These are phyloP conservation scores for Borealophlyctis nickersoniae DNA, from an alignment of 192 early-diverging fungal genomes.

Conservation along the genomic window DNA sequence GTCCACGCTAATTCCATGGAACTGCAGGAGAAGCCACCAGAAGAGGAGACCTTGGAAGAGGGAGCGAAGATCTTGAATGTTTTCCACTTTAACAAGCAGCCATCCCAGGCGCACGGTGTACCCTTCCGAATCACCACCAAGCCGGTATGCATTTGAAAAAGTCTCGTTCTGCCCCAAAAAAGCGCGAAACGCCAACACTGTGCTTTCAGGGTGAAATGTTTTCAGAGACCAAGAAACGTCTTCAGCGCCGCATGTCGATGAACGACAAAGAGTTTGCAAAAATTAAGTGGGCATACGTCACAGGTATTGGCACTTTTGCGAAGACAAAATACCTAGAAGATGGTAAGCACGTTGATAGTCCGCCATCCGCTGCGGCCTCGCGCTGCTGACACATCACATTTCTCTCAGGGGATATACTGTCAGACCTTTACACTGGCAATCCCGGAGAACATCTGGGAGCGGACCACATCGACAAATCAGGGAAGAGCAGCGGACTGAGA, in stretches of 20 bases:
- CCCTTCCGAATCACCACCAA: constrained; percentile 58
- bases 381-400: background rate
- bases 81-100: constrained; percentile 75
- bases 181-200: no score
- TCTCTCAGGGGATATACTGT: constrained; percentile 33
- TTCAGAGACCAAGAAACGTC: constrained; percentile 66
- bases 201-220: constrained; percentile 71
- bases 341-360: constrained; percentile 36
- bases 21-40: constrained; percentile 10
- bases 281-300: constrained; percentile 49
- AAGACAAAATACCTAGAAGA: constrained; percentile 42
- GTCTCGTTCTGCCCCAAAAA: background rate
- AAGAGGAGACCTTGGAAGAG: constrained; percentile 29
- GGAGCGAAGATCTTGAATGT: constrained; percentile 53
- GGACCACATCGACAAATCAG: constrained; percentile 44
- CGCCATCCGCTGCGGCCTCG: background rate
- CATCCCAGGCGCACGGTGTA: constrained; percentile 66
- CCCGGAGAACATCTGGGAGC: constrained; percentile 33
- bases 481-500: constrained; percentile 22
- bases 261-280: constrained; percentile 79
- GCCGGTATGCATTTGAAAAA: constrained; percentile 29
- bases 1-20: no score
- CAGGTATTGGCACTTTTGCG: background rate
- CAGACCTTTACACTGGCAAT: constrained; percentile 9
- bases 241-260: constrained; percentile 70